Conservation (phyloP, 345 rosid genomes). For the Theobroma cacao region DNA sequence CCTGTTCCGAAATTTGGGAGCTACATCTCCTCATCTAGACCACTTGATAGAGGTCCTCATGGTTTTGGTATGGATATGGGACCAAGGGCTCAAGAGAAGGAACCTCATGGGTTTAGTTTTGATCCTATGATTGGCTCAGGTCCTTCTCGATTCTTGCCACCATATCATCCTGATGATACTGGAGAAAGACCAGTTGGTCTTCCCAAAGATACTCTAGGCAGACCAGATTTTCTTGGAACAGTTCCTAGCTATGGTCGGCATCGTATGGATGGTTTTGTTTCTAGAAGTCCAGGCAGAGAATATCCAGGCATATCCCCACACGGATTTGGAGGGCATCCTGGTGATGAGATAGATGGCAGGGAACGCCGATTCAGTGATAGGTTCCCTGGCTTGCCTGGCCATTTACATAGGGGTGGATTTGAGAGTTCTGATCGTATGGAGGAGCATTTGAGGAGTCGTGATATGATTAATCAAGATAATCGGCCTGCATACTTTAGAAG, state of each 20-base stretch:
- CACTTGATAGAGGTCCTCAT: conserved; percentile 41
- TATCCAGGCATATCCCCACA: conserved; percentile 31
- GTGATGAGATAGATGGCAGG: conserved; percentile 42
- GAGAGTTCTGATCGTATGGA: conserved; percentile 45
- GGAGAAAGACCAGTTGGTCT: conserved; percentile 42
- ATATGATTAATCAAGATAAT: conserved; percentile 35
- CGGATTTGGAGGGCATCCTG: conserved; percentile 39
- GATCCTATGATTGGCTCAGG: conserved; percentile 33
- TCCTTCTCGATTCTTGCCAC: conserved; percentile 45
- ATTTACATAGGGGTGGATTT: conserved; percentile 44
- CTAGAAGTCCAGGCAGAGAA: conserved; percentile 61
- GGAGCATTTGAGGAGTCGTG: conserved; percentile 38
- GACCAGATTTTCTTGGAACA: conserved; percentile 41
- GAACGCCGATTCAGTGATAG: conserved; percentile 44
- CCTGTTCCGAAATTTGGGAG: conserved; percentile 33
- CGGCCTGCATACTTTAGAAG: conserved; percentile 41
- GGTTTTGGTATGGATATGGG: conserved; percentile 39
- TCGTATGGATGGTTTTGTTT: conserved; percentile 37
- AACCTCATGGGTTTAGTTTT: conserved; percentile 23
- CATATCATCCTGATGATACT: conserved; percentile 29
- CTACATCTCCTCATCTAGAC: conserved; percentile 36
- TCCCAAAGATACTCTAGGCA: conserved; percentile 34
- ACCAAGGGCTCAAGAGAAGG: conserved; percentile 35
- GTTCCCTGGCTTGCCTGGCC: conserved; percentile 40
- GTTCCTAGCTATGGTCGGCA: conserved; percentile 39